Evolutionary conservation across 2,329 filamentous ascomycete genomes (phyloP).

Genomic region (Colletotrichum orchidophilum): DNA sequence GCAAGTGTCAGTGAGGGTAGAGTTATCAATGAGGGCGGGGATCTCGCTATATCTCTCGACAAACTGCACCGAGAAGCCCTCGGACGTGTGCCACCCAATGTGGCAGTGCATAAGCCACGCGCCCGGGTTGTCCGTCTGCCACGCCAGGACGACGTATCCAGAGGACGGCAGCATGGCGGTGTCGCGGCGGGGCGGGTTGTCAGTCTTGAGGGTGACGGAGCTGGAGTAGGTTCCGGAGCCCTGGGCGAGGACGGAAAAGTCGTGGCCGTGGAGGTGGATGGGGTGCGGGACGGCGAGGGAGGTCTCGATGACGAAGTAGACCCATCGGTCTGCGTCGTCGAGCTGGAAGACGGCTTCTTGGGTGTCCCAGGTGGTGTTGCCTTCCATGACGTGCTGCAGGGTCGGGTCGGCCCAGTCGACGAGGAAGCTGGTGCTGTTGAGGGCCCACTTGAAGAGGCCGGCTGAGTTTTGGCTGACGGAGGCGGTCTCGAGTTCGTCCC

Average conservation of each 20-base stretch:
- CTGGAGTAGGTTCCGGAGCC: slow-evolving; percentile 32
- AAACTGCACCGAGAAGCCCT: slow-evolving; percentile 39
- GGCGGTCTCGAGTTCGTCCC: slow-evolving; percentile 42
- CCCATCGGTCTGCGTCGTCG: slow-evolving; percentile 39
- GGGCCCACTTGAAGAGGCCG: slow-evolving; percentile 56
- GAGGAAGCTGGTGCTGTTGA: slow-evolving; percentile 47
- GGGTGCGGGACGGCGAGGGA: slow-evolving; percentile 41
- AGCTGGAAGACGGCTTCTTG: slow-evolving; percentile 43
- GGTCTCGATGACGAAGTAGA: slow-evolving; percentile 43
- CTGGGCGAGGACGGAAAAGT: slow-evolving; percentile 40
- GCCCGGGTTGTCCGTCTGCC: slow-evolving; percentile 60
- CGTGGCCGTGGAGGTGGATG: slow-evolving; percentile 49
- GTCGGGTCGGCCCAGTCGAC: slow-evolving; percentile 45
- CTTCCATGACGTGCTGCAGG: slow-evolving; percentile 37
- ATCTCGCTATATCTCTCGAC: slow-evolving; percentile 37
- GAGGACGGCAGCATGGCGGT: slow-evolving; percentile 55
- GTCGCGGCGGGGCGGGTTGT: slow-evolving; percentile 63
- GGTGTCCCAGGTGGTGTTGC: slow-evolving; percentile 35
- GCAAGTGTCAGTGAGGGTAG: slow-evolving; percentile 29
- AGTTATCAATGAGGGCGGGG: slow-evolving; percentile 18
- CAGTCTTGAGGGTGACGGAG: slow-evolving; percentile 25
- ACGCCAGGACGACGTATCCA: slow-evolving; percentile 60
- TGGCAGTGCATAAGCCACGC: slow-evolving; percentile 62
- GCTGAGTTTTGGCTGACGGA: slow-evolving; percentile 39
- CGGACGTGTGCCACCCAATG: slow-evolving; percentile 54